phyloP scores from a whole-genome alignment of 495 filamentous ascomycete genomes.

The Entonaema liquescens region DNA sequence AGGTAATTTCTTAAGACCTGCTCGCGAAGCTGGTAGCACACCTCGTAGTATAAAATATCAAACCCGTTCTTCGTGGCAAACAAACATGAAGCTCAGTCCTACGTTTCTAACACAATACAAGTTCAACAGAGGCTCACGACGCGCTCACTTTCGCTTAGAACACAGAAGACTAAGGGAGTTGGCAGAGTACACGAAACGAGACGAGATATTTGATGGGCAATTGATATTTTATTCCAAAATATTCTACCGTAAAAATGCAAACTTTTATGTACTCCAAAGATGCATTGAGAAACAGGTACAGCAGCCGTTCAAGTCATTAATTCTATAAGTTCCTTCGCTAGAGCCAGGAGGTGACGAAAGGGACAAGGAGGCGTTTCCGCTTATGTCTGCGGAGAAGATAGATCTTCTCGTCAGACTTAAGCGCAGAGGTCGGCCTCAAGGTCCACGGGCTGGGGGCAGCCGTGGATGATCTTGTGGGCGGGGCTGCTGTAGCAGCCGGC shows the following conservation, averaged over 20 bases:
- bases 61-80: neutral
- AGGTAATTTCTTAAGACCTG: neutral
- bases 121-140: neutral
- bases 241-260: neutral
- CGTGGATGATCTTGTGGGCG: constrained; percentile 37
- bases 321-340: neutral
- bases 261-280: constrained; percentile 4
- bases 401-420: neutral
- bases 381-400: neutral
- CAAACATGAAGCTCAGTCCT: neutral
- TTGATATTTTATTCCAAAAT: neutral
- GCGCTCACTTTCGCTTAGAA: no score
- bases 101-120: neutral
- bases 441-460: constrained; percentile 43
- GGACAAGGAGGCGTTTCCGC: neutral
- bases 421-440: constrained; percentile 24
- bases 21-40: neutral
- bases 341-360: neutral
- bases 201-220: neutral
- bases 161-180: no score
- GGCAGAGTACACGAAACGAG: neutral
- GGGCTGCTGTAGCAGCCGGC: constrained; percentile 42
- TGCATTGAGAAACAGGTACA: neutral
- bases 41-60: neutral
- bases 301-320: neutral